Conservation (phyloP, 148 eudicot species). For the Mesembryanthemum crystallinum region DNA sequence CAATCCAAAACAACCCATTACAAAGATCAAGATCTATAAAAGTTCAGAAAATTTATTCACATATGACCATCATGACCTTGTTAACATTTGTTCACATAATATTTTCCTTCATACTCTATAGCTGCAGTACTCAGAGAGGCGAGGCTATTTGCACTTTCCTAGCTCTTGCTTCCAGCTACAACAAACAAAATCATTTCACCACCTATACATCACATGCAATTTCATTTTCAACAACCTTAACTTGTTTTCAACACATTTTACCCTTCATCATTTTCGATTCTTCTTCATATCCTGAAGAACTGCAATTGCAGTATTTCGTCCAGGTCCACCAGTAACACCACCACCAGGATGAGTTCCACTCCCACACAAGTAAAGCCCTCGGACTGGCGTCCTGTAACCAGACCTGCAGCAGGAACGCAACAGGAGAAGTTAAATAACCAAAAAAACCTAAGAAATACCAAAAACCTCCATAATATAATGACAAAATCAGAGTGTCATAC, state of each 20-base stretch:
- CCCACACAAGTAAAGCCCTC: slow-evolving; percentile 73
- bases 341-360: slow-evolving; percentile 84
- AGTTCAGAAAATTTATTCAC: too few species aligned
- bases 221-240: neutral
- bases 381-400: slow-evolving; percentile 55
- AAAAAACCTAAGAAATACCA: neutral
- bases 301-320: slow-evolving; percentile 63
- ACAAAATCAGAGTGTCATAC: slow-evolving; percentile 28
- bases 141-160: neutral
- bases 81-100: too few species aligned
- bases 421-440: neutral
- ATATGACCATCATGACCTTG: too few species aligned
- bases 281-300: slow-evolving; percentile 48
- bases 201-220: neutral
- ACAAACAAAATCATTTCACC: neutral
- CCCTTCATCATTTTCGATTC: neutral
- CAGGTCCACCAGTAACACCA: slow-evolving; percentile 79
- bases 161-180: neutral
- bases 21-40: too few species aligned
- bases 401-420: slow-evolving; percentile 40
- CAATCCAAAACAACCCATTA: too few species aligned
- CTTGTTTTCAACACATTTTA: too few species aligned
- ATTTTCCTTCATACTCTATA: too few species aligned
- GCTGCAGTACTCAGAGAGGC: too few species aligned
- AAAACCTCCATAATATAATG: neutral